Evolutionary conservation across 768 basidiomycete species (phyloP).

Genomic region (Steccherinum ochraceum): DNA sequence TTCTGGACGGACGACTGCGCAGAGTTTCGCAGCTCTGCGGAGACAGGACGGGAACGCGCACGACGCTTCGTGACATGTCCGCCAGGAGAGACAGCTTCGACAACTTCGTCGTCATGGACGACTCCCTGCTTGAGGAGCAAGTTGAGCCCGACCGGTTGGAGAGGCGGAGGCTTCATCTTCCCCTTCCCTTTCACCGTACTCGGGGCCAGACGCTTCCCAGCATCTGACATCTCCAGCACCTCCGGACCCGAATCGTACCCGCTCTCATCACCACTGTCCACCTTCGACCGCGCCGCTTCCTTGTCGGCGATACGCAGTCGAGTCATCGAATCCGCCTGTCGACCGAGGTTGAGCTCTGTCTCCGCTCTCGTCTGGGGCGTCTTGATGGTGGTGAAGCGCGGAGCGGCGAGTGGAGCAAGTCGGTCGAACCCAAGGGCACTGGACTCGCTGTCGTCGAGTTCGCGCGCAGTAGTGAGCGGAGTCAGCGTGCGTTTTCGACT

Average conservation of each 20-base stretch:
- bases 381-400: conserved; percentile 36
- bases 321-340: conserved; percentile 61
- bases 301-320: conserved; percentile 51
- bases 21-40: conserved; percentile 55
- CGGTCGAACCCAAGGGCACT: conserved; percentile 35
- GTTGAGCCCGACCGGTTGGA: conserved; percentile 4
- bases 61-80: conserved; percentile 73
- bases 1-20: conserved; percentile 19
- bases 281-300: conserved; percentile 22
- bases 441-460: conserved; percentile 3
- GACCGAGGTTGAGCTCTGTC: conserved; percentile 39
- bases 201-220: conserved; percentile 13
- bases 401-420: conserved; percentile 48
- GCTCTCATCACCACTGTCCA: conserved; percentile 40
- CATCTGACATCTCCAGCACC: conserved; percentile 33
- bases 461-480: conserved; percentile 29
- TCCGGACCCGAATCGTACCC: conserved; percentile 50
- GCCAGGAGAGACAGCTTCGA: conserved; percentile 54
- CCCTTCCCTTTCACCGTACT: conserved; percentile 12
- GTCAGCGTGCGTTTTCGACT: conserved; percentile 40
- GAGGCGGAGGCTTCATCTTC: conserved; percentile 9
- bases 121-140: conserved; percentile 12
- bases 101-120: conserved; percentile 21
- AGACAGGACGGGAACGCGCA: conserved; percentile 67
- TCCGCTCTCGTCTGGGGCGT: conserved; percentile 52